Conservation (phyloP, 2,329 filamentous ascomycete genomes). For the Phaeoacremonium minimum region DNA sequence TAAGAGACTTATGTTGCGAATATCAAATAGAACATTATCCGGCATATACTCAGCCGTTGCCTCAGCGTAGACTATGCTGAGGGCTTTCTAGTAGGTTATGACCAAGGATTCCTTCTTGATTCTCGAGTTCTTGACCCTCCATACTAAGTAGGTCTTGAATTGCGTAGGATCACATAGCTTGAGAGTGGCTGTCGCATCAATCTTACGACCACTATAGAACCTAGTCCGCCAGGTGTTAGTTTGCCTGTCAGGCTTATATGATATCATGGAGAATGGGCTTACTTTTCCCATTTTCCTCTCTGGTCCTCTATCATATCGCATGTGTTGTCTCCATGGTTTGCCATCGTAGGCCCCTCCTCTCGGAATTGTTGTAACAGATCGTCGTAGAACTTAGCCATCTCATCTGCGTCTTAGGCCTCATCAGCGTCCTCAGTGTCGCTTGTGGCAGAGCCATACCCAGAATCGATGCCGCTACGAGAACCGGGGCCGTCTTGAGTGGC, state of each 20-base stretch:
- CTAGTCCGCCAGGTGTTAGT: not conserved
- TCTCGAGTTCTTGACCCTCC: conserved; percentile 1
- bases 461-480: not conserved
- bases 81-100: conserved; percentile 13
- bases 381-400: not conserved
- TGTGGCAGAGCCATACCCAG: too few relatives aligned
- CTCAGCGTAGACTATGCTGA: conserved; percentile 14
- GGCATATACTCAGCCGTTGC: conserved; percentile 7
- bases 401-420: not conserved
- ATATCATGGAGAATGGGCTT: not conserved
- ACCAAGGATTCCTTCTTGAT: conserved; percentile 1
- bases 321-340: not conserved
- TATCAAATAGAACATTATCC: not conserved
- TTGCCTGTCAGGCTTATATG: not conserved
- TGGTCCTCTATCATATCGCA: not conserved
- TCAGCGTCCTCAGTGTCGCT: not conserved
- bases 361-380: not conserved
- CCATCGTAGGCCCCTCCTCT: not conserved
- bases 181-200: not conserved
- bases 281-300: not conserved
- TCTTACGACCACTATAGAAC: not conserved
- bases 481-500: too few relatives aligned
- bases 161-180: not conserved
- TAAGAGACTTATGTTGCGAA: too few relatives aligned
- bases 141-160: not conserved